These are phyloP conservation scores for Sclerotinia nivalis DNA, from an alignment of 2,329 filamentous ascomycete species.

Conservation along the genomic window DNA sequence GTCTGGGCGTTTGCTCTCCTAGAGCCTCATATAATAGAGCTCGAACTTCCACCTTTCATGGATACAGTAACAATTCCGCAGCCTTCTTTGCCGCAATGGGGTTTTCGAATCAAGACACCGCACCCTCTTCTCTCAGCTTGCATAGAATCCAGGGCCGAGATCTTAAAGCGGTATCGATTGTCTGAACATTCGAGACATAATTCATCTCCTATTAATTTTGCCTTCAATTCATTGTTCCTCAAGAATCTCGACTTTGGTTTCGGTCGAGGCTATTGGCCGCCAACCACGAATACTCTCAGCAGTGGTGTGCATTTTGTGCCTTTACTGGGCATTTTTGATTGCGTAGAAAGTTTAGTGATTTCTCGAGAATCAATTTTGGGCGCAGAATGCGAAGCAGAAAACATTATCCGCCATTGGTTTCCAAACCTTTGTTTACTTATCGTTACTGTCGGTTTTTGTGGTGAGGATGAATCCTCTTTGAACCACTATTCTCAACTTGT, in stretches of 20 bases:
- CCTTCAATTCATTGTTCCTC: background rate
- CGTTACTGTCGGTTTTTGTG: background rate
- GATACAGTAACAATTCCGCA: background rate
- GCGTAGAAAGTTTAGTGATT: slow-evolving; percentile 13
- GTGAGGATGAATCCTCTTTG: background rate
- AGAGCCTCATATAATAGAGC: background rate
- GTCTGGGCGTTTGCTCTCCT: slow-evolving; percentile 9
- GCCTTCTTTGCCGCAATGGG: background rate
- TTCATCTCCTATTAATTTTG: background rate
- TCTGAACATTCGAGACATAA: background rate
- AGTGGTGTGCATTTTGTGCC: background rate
- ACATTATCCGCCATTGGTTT: slow-evolving; percentile 1
- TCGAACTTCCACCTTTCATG: background rate
- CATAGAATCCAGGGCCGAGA: slow-evolving; percentile 9
- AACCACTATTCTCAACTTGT: background rate
- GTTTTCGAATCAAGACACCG: background rate
- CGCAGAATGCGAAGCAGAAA: slow-evolving; percentile 11
- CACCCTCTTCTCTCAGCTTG: slow-evolving; percentile 12
- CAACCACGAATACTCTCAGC: background rate
- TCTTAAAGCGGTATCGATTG: background rate
- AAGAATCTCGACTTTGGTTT: slow-evolving; percentile 7
- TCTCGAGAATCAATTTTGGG: slow-evolving; percentile 5
- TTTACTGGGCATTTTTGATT: background rate
- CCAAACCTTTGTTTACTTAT: slow-evolving; percentile 14
- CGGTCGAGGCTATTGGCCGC: background rate